Evolutionary conservation across 371 early-diverging fungal genomes (phyloP), one percentile per base, ranked within the genome.

Genomic region (Lichtheimia corymbifera): DNA sequence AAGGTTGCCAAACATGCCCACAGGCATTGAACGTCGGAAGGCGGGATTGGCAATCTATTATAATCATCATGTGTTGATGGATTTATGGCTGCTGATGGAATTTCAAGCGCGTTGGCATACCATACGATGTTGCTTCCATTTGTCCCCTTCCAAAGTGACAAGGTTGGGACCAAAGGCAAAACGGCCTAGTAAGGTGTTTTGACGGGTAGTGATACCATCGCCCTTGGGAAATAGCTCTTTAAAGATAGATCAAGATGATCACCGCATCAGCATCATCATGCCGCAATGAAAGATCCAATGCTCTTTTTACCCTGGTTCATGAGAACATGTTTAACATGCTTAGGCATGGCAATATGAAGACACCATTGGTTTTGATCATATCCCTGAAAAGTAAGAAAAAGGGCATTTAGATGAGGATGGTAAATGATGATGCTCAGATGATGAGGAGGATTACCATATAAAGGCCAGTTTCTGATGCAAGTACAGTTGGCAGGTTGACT

Each of bases 101-200:
- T 5, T 65, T 65, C n/a, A 62, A 53, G 2, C 22, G 22, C 22
- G 22, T 59, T 63, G 14, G 27, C 55, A 53, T 59, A 77, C 72
- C 61, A 56, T 70, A 30, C 77, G 62, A n/a, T 74, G 72, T 9
- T 41, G 58, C 22, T 68, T 77, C 77, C 77, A 77, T 5, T 30
- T 52, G 2, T 69, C 51, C 28, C 74, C 77, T 50, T 77, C 70
- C 1, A 59, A 28, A 6, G 69, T 43, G 9, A 62, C 72, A 9
- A 77, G 57, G 42, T 68, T 74, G 2, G 58, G 61, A 11, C 24
- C 28, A 17, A 75, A 75, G 18, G 72, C 25, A 35, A 74, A 70
- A 3, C 44, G 43, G 50, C 68, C 71, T 59, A 56, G 15, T 11
- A 60, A 45, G 11, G 70, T 55, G 4, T 61, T 67, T 18, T 66